Base-by-base conservation (phyloP, 164 flowering plant species). In the Sextonia rubra region DNA sequence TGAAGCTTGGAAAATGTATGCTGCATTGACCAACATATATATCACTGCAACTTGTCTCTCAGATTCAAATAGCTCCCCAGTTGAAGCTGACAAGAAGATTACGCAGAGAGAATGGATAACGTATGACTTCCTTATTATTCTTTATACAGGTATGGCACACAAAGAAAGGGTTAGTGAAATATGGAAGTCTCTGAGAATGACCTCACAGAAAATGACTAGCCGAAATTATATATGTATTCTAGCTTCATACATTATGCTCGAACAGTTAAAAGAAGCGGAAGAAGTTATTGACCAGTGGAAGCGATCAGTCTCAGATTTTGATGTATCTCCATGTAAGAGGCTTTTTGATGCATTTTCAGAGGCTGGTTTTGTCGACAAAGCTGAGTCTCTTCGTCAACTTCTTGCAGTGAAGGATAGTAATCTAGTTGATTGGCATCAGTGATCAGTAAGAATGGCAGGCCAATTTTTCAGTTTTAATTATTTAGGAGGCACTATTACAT, bases 51-150 rank as follows among this genome's bases (percentile, higher is more conserved):
- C 86, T 58, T 76, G 80, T 60, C 88, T 93, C 64, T 72, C 62
- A 20, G 81, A 82, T 82, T 78, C 89, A 9, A 88, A 74, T 60
- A 78, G 76, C 74, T 64, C 91, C 47, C 47, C 88, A 22, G 87
- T 87, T 47, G 93, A 86, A 78, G 77, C 86, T 17, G 91, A 86
- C 69, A 86, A 85, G 72, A 77, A 80, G 64, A 81, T 87, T 47
- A 81, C 90, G 56, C 93, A 89, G 71, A 86, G 94, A 70, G 91
- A 93, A 80, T 86, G 89, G 94, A 89, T 93, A 69, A 88, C 92
- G 0, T 96, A 96, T 66, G 99, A 93, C 78, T 89, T 96, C 76
- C 91, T 91, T 17, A 80, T 92, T 20, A 82, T 93, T 68, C 81
- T 91, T 52, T 78, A 87, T 76, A 88, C 90, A 2, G 93, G 89